Percentiles rank a stretch among this genome's conserved stretches.
Evolutionary conservation across 208 protist genomes (phyloP).

Genomic region (Trypanosoma melophagium): DNA sequence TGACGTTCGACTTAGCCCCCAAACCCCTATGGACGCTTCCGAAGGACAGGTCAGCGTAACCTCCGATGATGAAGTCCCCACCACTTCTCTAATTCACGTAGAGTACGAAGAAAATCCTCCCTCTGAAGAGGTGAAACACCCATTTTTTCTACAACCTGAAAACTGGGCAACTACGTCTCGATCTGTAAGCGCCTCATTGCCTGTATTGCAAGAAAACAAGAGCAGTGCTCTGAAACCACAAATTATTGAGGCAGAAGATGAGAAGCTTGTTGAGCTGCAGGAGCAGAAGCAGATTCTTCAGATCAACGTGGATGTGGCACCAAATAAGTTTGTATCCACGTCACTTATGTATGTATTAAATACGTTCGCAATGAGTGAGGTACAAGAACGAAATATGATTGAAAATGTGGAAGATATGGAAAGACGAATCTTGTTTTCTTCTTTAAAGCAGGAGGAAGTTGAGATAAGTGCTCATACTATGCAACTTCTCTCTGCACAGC

Average conservation of each 20-base stretch:
- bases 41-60: conserved; percentile 58
- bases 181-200: too few species aligned
- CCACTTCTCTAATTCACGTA: neutral
- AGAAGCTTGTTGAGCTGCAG: neutral
- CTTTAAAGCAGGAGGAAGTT: neutral
- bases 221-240: neutral
- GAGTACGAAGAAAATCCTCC: neutral
- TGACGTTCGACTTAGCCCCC: conserved; percentile 36
- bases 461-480: neutral
- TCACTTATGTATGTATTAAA: neutral
- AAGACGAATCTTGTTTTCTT: neutral
- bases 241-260: conserved; percentile 3
- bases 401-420: conserved; percentile 10
- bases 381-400: conserved; percentile 5
- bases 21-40: conserved; percentile 18
- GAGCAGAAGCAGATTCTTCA: neutral
- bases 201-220: neutral
- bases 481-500: neutral
- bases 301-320: too few species aligned
- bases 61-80: conserved; percentile 55
- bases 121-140: too few species aligned
- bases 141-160: too few species aligned
- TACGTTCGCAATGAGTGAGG: conserved; percentile 2
- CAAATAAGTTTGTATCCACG: neutral
- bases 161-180: too few species aligned